Base-by-base conservation (phyloP, 768 basidiomycete genomes). In the Mrakia gelida region DNA sequence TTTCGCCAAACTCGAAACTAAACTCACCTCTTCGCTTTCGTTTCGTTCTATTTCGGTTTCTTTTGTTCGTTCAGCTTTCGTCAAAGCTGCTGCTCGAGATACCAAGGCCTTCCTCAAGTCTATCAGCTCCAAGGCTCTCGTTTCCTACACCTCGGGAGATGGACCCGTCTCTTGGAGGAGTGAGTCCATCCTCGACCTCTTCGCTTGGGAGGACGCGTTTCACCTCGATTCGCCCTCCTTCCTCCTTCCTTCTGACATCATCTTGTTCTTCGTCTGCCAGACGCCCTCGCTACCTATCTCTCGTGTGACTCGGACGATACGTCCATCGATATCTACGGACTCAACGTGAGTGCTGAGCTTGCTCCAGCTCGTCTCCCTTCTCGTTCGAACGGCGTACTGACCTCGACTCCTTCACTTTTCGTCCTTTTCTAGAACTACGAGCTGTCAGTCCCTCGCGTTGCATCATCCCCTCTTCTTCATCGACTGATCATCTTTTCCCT, bases 21-120 rank as follows among this genome's bases (percentile, higher is more conserved):
- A 45, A 10, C 71, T 68, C 30, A 38, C 45, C 62, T 30, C 11
- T 45, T 15, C 45, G 45, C 15, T 45, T 52, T 59, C 26, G 16
- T 21, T 45, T 21, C 49, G 49, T 52, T 16, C 49, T 52, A 45
- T 45, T 11, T 45, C 45, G 3, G 49, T 52, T 52, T 52, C 18
- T 16, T 30, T 10, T 16, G 32, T 45, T 93, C n/a, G 28, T n/a
- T 10, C 23, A 59, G 59, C 8, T 23, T 97, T 89, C 83, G 88
- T 97, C 82, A 95, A 95, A 84, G 94, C 94, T 56, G 95, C 95
- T 32, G 93, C 93, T 38, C 90, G 95, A 56, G 95, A 97, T 83
- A 86, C 89, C 80, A 94, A 90, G 83, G 56, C 68, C 6, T 63
- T 82, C 70, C 92, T 92, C 7, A 87, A 86, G 49, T 91, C 91